Evolutionary conservation across 192 early-diverging fungal species (phyloP), one percentile per base, ranked within the genome.

Genomic region (Coemansia sp.): DNA sequence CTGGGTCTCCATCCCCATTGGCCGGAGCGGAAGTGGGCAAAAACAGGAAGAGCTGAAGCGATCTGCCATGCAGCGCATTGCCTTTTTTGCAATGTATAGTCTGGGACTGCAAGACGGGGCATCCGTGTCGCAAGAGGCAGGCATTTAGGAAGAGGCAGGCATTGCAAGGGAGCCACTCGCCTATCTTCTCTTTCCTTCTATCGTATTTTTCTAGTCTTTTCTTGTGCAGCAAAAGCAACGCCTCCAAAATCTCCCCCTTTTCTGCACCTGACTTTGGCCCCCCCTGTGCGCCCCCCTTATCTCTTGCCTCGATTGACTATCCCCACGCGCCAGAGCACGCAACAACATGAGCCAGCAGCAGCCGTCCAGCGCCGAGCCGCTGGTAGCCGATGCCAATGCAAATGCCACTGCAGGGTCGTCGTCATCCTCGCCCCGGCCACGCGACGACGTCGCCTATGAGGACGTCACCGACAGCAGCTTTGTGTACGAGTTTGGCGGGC

Each of bases 401-500:
- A n/a, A n/a, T n/a, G n/a, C n/a, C n/a, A n/a, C 40, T 40, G 15
- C n/a, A 27, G 37, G 8, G 1, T 28, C 50, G 30, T 56, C 69
- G 1, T 28, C 50, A 22, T 56, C 69, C 53, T 59, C 41, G 42
- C 57, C 70, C 19, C 64, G 60, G 13, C 78, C 78, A 15, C 78
- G 68, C 55, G 72, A 80, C 59, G 68, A 80, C 55, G 78, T 74
- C 6, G 72, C 78, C 28, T 74, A 50, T 42, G 87, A 89, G 48
- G 61, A 83, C 41, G 81, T 78, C 15, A 59, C 86, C 9, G 87
- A 89, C 64, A 83, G 69, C 59, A 83, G 83, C 66, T 81, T 91
- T 50, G 79, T 87, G 44, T 82, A 84, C 56, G 89, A 91, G 75
- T 91, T 91, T 64, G 88, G 88, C 70, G 89, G 89, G 14, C 86